phyloP scores from a whole-genome alignment of 192 early-diverging fungal species.

The Entophlyctis helioformis region DNA sequence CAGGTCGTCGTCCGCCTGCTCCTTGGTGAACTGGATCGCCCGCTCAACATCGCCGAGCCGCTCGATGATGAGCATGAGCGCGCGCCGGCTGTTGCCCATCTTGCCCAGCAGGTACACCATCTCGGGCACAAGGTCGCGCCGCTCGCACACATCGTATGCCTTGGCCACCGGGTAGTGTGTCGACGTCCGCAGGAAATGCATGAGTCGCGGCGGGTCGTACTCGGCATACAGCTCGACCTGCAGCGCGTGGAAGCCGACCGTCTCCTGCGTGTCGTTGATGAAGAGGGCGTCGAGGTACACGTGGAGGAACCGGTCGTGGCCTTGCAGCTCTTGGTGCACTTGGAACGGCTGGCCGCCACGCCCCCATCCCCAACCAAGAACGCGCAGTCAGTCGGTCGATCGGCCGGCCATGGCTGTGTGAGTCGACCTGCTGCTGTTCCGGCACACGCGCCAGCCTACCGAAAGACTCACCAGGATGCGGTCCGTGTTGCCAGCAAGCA shows the following conservation, averaged over 20 bases:
- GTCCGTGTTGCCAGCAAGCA: no score
- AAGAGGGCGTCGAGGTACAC: slow-evolving; percentile 91
- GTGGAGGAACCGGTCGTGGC: slow-evolving; percentile 52
- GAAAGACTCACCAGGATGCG: no score
- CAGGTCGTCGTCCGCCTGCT: slow-evolving; percentile 88
- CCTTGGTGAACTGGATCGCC: slow-evolving; percentile 97
- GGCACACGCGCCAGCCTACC: no score
- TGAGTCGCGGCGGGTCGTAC: slow-evolving; percentile 59
- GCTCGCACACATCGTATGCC: slow-evolving; percentile 74
- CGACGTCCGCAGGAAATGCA: slow-evolving; percentile 76
- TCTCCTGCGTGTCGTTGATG: slow-evolving; percentile 34
- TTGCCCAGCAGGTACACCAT: slow-evolving; percentile 96
- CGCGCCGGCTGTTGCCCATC: slow-evolving; percentile 92
- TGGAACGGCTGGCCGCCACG: slow-evolving; percentile 71
- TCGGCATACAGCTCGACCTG: slow-evolving; percentile 86
- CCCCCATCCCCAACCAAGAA: slow-evolving; percentile 60
- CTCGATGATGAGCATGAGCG: slow-evolving; percentile 87
- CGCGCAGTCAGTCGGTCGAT: slow-evolving; percentile 76
- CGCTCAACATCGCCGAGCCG: slow-evolving; percentile 73
- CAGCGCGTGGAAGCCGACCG: slow-evolving; percentile 18
- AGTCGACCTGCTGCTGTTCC: no score
- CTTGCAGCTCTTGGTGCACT: slow-evolving; percentile 58
- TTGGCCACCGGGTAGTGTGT: slow-evolving; percentile 58
- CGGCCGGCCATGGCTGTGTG: slow-evolving; percentile 76
- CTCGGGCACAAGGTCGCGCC: slow-evolving; percentile 81